Evolutionary conservation across 257 asterid genomes (phyloP), one percentile per base, ranked within the genome.

Genomic region (Asclepias syriaca): DNA sequence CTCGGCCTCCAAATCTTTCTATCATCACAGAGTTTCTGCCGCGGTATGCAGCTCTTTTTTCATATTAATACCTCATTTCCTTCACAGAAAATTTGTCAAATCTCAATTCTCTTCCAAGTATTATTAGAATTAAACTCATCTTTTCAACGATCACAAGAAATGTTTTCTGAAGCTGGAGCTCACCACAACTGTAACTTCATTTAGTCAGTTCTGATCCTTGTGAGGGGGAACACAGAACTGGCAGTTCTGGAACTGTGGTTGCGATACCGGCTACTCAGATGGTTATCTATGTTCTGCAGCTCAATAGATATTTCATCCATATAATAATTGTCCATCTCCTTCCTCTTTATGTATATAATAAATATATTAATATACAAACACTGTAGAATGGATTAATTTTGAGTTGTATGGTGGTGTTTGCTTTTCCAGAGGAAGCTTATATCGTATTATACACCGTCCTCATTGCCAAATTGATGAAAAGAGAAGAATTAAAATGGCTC

Each of bases 1-100:
- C 99, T 83, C 90, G 98, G 58, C 97, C 99, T 8, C 99, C 99
- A 69, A 89, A 95, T 73, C 98, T 95, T 77, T 95, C 99, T 51
- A 95, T 95, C 32, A 79, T 95, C 77, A 90, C 98, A 24, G 99
- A 95, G 77, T 95, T 92, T 80, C 85, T 95, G 34, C 98, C 99
- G n/a, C 87, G 90, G 99, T 92, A 69, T 73, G 88, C 75, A 79
- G 57, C 81, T 76, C 60, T 43, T 43, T 43, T 32, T 78, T 72
- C 70, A 59, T 77, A 49, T n/a, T 5, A 43, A 43, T 43, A 43
- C 11, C 48, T 43, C 22, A 51, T 51, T 51, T 51, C 21, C 21
- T 19, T 51, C 22, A 15, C n/a, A 51, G n/a, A 19, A 51, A 16
- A 19, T 54, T 54, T 19, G 1, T n/a, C 27, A 54, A 54, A 54